Conservation (phyloP, 139 green algal genomes). For the Diplosphaera chodatii region DNA sequence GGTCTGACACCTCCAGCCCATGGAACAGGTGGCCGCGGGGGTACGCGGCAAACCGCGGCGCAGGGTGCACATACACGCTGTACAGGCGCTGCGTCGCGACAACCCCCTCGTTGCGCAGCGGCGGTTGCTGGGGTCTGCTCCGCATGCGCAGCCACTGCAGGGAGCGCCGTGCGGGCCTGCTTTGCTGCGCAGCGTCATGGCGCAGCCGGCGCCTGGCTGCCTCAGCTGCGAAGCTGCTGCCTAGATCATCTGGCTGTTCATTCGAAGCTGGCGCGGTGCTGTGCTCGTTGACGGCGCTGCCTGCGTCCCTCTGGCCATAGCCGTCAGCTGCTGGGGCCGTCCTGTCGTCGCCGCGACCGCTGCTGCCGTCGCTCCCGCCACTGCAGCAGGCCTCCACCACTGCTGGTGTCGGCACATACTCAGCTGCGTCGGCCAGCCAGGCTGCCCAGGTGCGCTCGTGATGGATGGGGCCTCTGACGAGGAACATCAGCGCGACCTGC, state of each 20-base stretch:
- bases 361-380: no score
- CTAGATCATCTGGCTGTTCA: no score
- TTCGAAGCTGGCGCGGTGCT: no score
- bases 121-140: no score
- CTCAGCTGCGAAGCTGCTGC: no score
- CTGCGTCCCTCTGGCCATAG: no score
- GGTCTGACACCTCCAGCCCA: not conserved
- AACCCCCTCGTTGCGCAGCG: not conserved
- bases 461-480: conserved; percentile 16
- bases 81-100: conserved; percentile 12
- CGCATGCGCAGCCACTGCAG: not conserved
- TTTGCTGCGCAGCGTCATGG: no score
- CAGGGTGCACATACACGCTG: conserved; percentile 19
- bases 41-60: not conserved
- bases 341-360: no score
- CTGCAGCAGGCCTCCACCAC: conserved; percentile 3
- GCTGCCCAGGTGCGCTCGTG: conserved; percentile 13
- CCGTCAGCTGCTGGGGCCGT: no score
- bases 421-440: conserved; percentile 12
- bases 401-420: not conserved
- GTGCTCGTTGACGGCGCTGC: no score
- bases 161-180: no score
- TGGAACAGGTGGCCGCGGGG: conserved; percentile 4
- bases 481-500: conserved; percentile 35
- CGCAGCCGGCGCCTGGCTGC: no score